These are phyloP conservation scores for Pezicula carpinea DNA, from an alignment of 2,329 filamentous ascomycete species.

Conservation along the genomic window DNA sequence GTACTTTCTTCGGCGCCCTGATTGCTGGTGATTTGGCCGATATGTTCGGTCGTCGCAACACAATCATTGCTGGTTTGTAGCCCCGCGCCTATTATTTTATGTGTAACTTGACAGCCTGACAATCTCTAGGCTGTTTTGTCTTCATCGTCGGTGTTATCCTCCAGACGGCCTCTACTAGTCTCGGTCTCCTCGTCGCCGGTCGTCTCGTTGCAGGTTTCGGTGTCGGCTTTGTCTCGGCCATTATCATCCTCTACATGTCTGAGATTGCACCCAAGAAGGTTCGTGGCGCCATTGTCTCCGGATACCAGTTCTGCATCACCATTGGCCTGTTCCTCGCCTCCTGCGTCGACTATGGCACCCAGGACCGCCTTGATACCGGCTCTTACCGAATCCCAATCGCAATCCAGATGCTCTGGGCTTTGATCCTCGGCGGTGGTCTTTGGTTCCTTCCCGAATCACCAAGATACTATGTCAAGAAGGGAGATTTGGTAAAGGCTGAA, in stretches of 20 bases:
- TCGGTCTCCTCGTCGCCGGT: slow-evolving; percentile 64
- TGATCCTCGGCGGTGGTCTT: slow-evolving; percentile 69
- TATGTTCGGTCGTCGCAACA: slow-evolving; percentile 65
- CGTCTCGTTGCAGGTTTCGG: slow-evolving; percentile 73
- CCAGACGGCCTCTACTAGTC: slow-evolving; percentile 52
- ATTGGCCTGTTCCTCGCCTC: slow-evolving; percentile 73
- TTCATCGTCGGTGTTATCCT: slow-evolving; percentile 66
- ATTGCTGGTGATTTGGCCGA: slow-evolving; percentile 73
- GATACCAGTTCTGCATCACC: slow-evolving; percentile 81
- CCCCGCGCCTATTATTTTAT: too few species aligned
- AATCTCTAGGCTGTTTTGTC: slow-evolving; percentile 55
- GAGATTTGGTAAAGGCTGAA: slow-evolving; percentile 61
- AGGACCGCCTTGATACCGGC: slow-evolving; percentile 55
- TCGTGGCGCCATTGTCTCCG: slow-evolving; percentile 73
- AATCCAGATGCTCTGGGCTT: slow-evolving; percentile 75
- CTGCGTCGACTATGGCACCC: slow-evolving; percentile 67
- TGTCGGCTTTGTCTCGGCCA: slow-evolving; percentile 76
- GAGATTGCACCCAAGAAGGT: slow-evolving; percentile 61
- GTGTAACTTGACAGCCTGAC: too few species aligned
- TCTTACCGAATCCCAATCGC: slow-evolving; percentile 78
- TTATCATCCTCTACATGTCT: slow-evolving; percentile 78
- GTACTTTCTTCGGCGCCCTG: slow-evolving; percentile 76
- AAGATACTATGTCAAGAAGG: slow-evolving; percentile 79
- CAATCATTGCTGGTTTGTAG: slow-evolving; percentile 54
- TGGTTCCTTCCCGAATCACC: slow-evolving; percentile 79